Conservation (phyloP, 1,284 basidiomycete genomes). For the Pterulicium gracile region DNA sequence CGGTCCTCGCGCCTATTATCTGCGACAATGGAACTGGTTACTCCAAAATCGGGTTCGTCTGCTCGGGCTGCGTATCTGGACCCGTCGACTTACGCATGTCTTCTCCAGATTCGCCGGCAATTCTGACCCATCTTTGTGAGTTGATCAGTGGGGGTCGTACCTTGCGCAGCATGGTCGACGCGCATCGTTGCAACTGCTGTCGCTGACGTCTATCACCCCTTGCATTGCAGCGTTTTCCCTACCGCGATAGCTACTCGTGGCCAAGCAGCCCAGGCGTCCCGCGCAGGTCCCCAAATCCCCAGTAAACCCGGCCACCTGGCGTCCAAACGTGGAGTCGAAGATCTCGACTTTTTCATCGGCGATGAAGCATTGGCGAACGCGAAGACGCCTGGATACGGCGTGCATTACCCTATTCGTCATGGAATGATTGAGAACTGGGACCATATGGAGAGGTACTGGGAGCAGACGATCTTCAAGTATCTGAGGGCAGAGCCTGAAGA, state of each 20-base stretch:
- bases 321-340: slow-evolving; percentile 95
- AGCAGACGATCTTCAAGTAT: slow-evolving; percentile 99
- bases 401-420: slow-evolving; percentile 96
- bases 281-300: slow-evolving; percentile 61
- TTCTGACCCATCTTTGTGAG: slow-evolving; percentile 94
- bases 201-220: no score
- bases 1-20: slow-evolving; percentile 80
- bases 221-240: slow-evolving; percentile 66
- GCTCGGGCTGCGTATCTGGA: slow-evolving; percentile 4
- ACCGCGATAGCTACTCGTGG: slow-evolving; percentile 90
- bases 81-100: slow-evolving; percentile 11
- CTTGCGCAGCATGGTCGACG: slow-evolving; percentile 8
- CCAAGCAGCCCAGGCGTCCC: slow-evolving; percentile 48
- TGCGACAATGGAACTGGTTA: slow-evolving; percentile 98
- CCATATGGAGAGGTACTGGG: slow-evolving; percentile 99
- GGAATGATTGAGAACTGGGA: slow-evolving; percentile 99
- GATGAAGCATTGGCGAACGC: slow-evolving; percentile 95
- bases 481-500: slow-evolving; percentile 97
- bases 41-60: slow-evolving; percentile 88
- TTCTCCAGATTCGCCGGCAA: slow-evolving; percentile 86
- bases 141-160: slow-evolving; percentile 15
- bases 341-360: slow-evolving; percentile 99
- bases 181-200: no score
- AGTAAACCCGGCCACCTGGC: slow-evolving; percentile 89
- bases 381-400: slow-evolving; percentile 83